A percentile compares a stretch with the other conserved stretches of the same genome.
Evolutionary conservation across 2,329 filamentous ascomycete species (phyloP).

Genomic region (Aspergillus tamarii): DNA sequence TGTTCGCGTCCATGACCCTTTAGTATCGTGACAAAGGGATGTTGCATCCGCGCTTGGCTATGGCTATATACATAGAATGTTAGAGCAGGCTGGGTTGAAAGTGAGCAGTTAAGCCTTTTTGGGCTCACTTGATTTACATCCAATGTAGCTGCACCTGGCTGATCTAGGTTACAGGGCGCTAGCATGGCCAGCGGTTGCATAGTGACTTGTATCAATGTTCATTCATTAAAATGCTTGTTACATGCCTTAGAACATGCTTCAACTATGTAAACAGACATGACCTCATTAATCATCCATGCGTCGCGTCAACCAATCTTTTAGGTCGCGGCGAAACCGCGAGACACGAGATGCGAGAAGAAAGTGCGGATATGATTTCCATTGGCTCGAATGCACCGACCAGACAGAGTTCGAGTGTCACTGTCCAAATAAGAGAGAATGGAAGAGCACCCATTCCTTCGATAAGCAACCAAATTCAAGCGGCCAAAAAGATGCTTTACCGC

Average conservation of each 20-base stretch:
- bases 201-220: not conserved
- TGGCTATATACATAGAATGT: no score
- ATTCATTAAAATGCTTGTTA: not conserved
- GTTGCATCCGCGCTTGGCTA: no score
- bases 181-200: not conserved
- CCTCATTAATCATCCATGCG: not conserved
- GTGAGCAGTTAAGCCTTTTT: not conserved
- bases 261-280: not conserved
- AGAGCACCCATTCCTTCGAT: no score
- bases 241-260: not conserved
- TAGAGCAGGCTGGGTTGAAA: no score
- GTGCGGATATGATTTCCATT: no score
- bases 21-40: no score
- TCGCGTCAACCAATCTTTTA: not conserved
- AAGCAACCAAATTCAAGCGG: no score
- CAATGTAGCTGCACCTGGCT: not conserved
- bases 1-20: no score
- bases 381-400: no score
- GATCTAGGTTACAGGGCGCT: not conserved
- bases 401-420: no score
- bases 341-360: no score
- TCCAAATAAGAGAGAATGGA: not conserved
- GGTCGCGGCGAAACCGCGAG: no score
- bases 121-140: not conserved
- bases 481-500: conserved; percentile 16